Percentiles rank a stretch among this genome's conserved stretches.
phyloP scores from a whole-genome alignment of 805 yeast genomes.

The Lipomyces chichibuensis region DNA sequence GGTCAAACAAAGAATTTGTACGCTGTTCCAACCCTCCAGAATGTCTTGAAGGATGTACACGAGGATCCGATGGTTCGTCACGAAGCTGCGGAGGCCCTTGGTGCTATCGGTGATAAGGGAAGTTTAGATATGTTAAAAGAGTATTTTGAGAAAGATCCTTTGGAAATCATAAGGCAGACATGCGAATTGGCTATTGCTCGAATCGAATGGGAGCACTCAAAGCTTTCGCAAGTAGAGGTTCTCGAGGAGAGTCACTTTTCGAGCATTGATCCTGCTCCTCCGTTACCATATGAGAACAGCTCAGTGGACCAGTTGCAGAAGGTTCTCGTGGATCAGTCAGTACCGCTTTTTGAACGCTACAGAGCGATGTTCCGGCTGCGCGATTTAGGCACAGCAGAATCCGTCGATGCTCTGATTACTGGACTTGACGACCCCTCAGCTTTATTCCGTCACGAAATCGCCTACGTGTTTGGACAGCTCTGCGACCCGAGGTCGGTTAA shows the following conservation, averaged over 20 bases:
- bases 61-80: slow-evolving; percentile 96
- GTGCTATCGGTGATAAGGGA: slow-evolving; percentile 84
- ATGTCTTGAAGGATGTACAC: slow-evolving; percentile 61
- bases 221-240: slow-evolving; percentile 63
- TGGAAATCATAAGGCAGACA: slow-evolving; percentile 89
- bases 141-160: slow-evolving; percentile 72
- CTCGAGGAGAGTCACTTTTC: slow-evolving; percentile 77
- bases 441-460: slow-evolving; percentile 94
- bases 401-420: slow-evolving; percentile 85
- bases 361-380: slow-evolving; percentile 98
- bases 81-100: slow-evolving; percentile 98
- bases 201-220: slow-evolving; percentile 87
- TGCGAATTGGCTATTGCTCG: slow-evolving; percentile 96
- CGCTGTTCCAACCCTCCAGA: slow-evolving; percentile 75
- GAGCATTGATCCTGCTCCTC: slow-evolving; percentile 98
- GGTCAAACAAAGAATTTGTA: slow-evolving; percentile 89
- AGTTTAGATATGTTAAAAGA: slow-evolving; percentile 68
- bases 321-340: slow-evolving; percentile 72
- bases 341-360: slow-evolving; percentile 88
- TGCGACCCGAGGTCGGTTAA: slow-evolving; percentile 94
- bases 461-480: slow-evolving; percentile 96
- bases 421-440: slow-evolving; percentile 93
- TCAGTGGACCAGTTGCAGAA: slow-evolving; percentile 66
- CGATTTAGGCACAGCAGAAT: slow-evolving; percentile 91
- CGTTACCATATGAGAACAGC: slow-evolving; percentile 63